Evolutionary conservation across 2,329 filamentous ascomycete species (phyloP), one percentile per base, ranked within the genome.

Genomic region (Colletotrichum sp.): DNA sequence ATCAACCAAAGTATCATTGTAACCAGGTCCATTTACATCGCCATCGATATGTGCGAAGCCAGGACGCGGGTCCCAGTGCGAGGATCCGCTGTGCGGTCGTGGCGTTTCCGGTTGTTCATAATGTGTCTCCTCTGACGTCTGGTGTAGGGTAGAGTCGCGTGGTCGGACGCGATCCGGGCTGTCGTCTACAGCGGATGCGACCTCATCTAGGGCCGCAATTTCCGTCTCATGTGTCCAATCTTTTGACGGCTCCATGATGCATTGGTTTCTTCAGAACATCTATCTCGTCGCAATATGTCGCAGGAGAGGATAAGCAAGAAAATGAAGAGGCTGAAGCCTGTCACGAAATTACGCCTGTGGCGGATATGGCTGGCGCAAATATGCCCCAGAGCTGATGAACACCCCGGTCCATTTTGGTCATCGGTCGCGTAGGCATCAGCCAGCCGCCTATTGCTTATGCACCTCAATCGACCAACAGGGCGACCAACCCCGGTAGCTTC

Each of bases 1-100:
- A 71, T 91, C 90, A 63, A 90, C 89, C 5, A 84, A 86, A 1
- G 90, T 91, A 78, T 90, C 86, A 74, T 91, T 90, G 78, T 90
- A 87, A 4, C 86, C 85, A 4, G 80, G 77, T 8, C 86, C 86
- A 13, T 81, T 81, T 15, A 88, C 80, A n/a, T 88, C 86, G 36
- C 87, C 87, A 55, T 86, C 84, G 49, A 88, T 80, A 13, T 84
- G 81, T n/a, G 83, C 85, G 59, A 88, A 88, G 1, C 86, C 85
- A 2, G 86, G 83, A 21, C 82, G 82, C 2, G 81, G 79, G 32
- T 83, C 79, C 80, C 79, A 81, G 69, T 82, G 81, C 2, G 68
- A 67, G 3, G 39, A 32, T 6, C 26, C 5, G 18, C 71, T 65
- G 8, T 63, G 15, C 16, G 13, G 36, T 1, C 44, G 32, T 10